Conservation (phyloP, 192 early-diverging fungal species). For the Coemansia sp. region DNA sequence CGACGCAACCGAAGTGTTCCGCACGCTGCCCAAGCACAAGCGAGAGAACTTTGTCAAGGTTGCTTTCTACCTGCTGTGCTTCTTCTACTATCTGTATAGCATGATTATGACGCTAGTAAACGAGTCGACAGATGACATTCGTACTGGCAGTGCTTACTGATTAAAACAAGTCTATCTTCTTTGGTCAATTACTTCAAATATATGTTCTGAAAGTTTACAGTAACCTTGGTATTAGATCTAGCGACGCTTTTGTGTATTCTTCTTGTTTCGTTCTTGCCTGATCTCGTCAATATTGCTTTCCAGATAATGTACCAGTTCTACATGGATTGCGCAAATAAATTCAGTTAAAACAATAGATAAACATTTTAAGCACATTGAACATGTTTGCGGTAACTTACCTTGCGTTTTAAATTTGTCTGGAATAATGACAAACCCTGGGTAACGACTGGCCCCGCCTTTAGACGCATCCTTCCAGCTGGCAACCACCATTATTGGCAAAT, state of each 20-base stretch:
- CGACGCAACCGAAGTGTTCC: slow-evolving; percentile 98
- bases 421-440: slow-evolving; percentile 40
- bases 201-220: background rate
- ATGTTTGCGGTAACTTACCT: slow-evolving; percentile 10
- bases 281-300: slow-evolving; percentile 15
- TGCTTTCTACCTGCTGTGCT: slow-evolving; percentile 91
- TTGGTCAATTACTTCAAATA: background rate
- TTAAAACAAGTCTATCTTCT: background rate
- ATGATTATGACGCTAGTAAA: slow-evolving; percentile 62
- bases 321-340: background rate
- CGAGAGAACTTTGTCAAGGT: slow-evolving; percentile 97
- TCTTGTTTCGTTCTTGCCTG: slow-evolving; percentile 4
- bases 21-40: slow-evolving; percentile 89
- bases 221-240: background rate
- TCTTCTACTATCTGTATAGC: slow-evolving; percentile 90
- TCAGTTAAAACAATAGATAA: slow-evolving; percentile 4
- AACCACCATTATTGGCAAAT: slow-evolving; percentile 48
- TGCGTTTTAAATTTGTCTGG: slow-evolving; percentile 11
- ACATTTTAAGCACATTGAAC: background rate
- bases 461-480: slow-evolving; percentile 23
- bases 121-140: slow-evolving; percentile 43
- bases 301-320: slow-evolving; percentile 22
- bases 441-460: slow-evolving; percentile 10
- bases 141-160: slow-evolving; percentile 21
- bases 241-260: slow-evolving; percentile 5